These are phyloP conservation scores for Chaetomium cochliodes DNA, from an alignment of 495 filamentous ascomycete genomes.

Conservation along the genomic window DNA sequence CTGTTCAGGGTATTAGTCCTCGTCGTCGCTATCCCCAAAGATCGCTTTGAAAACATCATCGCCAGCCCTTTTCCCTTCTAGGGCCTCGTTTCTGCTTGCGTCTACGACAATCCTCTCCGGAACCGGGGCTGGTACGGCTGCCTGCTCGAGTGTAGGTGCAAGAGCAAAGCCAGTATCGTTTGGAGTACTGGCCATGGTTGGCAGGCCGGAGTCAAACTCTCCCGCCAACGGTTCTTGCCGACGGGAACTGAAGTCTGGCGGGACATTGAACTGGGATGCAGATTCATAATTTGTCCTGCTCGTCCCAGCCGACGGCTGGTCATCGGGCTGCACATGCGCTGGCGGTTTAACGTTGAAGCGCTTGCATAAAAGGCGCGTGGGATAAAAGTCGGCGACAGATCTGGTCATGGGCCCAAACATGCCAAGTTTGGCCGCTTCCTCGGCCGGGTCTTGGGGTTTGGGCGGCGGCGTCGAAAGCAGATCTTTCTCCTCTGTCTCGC, in stretches of 20 bases:
- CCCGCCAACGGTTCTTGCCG: conserved; percentile 20
- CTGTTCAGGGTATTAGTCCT: conserved; percentile 42
- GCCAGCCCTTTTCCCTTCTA: conserved; percentile 76
- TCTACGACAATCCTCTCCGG: conserved; percentile 51
- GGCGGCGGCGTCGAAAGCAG: conserved; percentile 56
- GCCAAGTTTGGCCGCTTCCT: conserved; percentile 82
- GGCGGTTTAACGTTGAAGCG: conserved; percentile 83
- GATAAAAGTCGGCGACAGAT: conserved; percentile 68
- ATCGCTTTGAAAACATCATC: conserved; percentile 93
- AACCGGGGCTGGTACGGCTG: not conserved
- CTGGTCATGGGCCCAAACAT: conserved; percentile 93
- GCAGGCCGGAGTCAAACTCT: conserved; percentile 20
- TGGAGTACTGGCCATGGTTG: conserved; percentile 9
- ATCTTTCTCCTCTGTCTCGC: conserved; percentile 34
- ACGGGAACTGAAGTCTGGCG: not conserved
- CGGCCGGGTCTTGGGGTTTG: conserved; percentile 75
- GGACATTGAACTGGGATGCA: conserved; percentile 37
- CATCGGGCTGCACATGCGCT: conserved; percentile 64
- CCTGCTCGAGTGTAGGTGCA: not conserved
- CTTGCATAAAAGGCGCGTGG: conserved; percentile 84
- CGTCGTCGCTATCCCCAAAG: conserved; percentile 85
- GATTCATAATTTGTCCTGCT: conserved; percentile 39
- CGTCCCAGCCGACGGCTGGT: conserved; percentile 36
- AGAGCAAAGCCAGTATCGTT: not conserved
- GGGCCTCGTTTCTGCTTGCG: conserved; percentile 77